Evolutionary conservation across 2,329 filamentous ascomycete species (phyloP).

Genomic region (Sporothrix schenckii): DNA sequence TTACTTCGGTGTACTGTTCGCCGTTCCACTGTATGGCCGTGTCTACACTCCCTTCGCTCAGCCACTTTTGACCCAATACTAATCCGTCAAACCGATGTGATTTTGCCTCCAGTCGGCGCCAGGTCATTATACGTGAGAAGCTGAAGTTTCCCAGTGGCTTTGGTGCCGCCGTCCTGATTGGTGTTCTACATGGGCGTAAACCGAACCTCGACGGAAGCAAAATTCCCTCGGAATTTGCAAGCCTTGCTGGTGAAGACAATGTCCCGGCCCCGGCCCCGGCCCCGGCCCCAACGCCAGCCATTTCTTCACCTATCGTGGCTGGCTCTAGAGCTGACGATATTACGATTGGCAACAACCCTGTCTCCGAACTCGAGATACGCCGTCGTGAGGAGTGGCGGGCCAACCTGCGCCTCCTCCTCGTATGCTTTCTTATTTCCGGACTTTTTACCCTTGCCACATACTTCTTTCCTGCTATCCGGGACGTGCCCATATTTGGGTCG

Average conservation of each 20-base stretch:
- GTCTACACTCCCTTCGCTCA: background rate
- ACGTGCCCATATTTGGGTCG: slow-evolving; percentile 82
- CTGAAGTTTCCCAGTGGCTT: slow-evolving; percentile 94
- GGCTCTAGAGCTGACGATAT: background rate
- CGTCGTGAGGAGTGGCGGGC: slow-evolving; percentile 46
- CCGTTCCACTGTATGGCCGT: slow-evolving; percentile 69
- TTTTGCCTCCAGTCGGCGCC: slow-evolving; percentile 60
- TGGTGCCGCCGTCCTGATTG: slow-evolving; percentile 90
- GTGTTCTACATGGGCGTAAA: slow-evolving; percentile 72
- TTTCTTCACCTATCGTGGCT: background rate
- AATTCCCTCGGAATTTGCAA: slow-evolving; percentile 40
- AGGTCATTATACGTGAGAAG: slow-evolving; percentile 91
- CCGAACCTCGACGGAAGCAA: slow-evolving; percentile 27
- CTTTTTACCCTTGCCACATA: slow-evolving; percentile 80
- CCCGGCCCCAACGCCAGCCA: too few relatives aligned
- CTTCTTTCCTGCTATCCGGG: slow-evolving; percentile 82
- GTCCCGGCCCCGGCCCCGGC: background rate
- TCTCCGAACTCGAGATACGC: slow-evolving; percentile 39
- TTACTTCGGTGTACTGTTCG: slow-evolving; percentile 96
- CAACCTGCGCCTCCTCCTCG: slow-evolving; percentile 58
- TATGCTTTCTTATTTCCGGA: slow-evolving; percentile 63
- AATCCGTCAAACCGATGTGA: background rate
- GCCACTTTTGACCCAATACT: background rate
- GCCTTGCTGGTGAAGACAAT: slow-evolving; percentile 36
- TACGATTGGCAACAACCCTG: slow-evolving; percentile 32